Evolutionary conservation across 371 early-diverging fungal genomes (phyloP).

Genomic region (Mucor indicus): DNA sequence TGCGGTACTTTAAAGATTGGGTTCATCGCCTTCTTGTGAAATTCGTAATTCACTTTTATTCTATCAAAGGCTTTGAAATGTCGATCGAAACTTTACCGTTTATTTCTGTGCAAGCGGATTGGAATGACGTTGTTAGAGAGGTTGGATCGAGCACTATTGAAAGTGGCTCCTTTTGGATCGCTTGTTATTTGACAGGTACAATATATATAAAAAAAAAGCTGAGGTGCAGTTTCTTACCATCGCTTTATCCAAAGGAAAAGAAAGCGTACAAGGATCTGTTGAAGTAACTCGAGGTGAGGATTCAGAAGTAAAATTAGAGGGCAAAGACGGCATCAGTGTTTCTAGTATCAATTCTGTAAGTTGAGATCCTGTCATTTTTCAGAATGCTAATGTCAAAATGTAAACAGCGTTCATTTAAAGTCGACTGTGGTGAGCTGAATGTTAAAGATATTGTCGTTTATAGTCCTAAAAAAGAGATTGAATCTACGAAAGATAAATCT

Average conservation of each 20-base stretch:
- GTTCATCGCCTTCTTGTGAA: background rate
- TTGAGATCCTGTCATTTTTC: background rate
- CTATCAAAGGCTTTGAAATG: no score
- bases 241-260: slow-evolving; percentile 1
- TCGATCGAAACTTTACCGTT: slow-evolving; percentile 20
- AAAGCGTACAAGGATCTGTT: slow-evolving; percentile 16
- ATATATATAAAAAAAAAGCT: background rate
- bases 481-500: slow-evolving; percentile 12
- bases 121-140: slow-evolving; percentile 36
- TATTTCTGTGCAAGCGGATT: slow-evolving; percentile 43
- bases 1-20: background rate
- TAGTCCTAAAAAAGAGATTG: slow-evolving; percentile 6
- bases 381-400: slow-evolving; percentile 8
- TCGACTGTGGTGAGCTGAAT: slow-evolving; percentile 18
- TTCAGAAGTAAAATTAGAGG: slow-evolving; percentile 6
- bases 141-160: slow-evolving; percentile 20
- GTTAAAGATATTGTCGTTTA: slow-evolving; percentile 8
- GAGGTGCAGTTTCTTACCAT: background rate
- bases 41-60: background rate
- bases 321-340: slow-evolving; percentile 21
- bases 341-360: slow-evolving; percentile 30
- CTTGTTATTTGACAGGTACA: slow-evolving; percentile 49
- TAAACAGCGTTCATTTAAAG: slow-evolving; percentile 41
- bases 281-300: slow-evolving; percentile 4
- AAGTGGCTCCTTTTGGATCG: slow-evolving; percentile 51